A percentile compares a stretch with the other conserved stretches of the same genome.
phyloP scores from a whole-genome alignment of 345 rosid genomes.

The Bretschneidera sinensis region DNA sequence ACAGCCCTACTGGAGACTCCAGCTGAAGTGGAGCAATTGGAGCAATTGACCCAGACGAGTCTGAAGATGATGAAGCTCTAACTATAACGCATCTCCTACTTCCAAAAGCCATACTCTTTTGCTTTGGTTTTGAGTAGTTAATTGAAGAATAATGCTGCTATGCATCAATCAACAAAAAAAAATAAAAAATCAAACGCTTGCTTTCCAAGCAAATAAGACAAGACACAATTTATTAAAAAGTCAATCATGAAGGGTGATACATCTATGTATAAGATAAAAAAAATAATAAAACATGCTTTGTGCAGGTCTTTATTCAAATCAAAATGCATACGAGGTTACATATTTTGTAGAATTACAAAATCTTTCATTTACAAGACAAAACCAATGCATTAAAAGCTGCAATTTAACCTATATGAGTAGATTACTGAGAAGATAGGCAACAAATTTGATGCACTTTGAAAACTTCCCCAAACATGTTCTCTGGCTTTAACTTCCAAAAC shows the following conservation, averaged over 20 bases:
- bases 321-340: neutral
- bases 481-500: neutral
- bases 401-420: neutral
- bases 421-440: neutral
- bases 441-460: neutral
- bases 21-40: conserved; percentile 80
- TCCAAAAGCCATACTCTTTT: conserved; percentile 24
- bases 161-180: neutral
- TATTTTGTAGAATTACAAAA: neutral
- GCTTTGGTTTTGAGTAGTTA: conserved; percentile 25
- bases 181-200: conserved; percentile 6
- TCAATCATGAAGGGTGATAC: neutral
- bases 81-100: conserved; percentile 38
- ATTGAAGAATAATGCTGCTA: conserved; percentile 36
- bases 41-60: conserved; percentile 38
- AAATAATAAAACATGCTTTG: neutral
- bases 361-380: neutral
- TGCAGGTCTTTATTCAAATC: neutral
- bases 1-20: conserved; percentile 90
- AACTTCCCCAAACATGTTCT: neutral
- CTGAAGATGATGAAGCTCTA: conserved; percentile 54
- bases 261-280: neutral
- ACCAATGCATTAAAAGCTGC: neutral
- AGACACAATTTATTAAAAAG: too few species aligned
- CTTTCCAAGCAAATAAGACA: neutral